phyloP scores from a whole-genome alignment of 768 basidiomycete genomes.

The Lactarius deliciosus region DNA sequence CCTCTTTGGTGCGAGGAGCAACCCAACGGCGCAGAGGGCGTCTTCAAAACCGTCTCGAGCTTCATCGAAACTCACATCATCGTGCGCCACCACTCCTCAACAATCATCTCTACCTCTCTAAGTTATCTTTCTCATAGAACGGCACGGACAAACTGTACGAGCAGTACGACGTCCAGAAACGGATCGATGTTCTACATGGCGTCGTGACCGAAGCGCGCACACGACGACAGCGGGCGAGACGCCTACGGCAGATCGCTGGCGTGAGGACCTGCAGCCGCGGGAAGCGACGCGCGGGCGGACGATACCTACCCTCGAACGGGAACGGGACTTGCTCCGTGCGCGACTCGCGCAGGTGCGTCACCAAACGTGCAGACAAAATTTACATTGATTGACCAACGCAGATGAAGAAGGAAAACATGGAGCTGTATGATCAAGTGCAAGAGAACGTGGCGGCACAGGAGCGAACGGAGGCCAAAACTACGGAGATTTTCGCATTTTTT shows the following conservation, averaged over 20 bases:
- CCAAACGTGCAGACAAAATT: not conserved
- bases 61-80: slow-evolving; percentile 69
- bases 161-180: slow-evolving; percentile 64
- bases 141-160: slow-evolving; percentile 69
- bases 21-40: slow-evolving; percentile 37
- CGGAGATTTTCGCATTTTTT: slow-evolving; percentile 51
- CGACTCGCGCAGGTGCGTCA: slow-evolving; percentile 39
- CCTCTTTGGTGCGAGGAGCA: slow-evolving; percentile 41
- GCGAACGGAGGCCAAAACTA: slow-evolving; percentile 46
- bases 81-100: slow-evolving; percentile 25
- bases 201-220: slow-evolving; percentile 66
- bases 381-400: slow-evolving; percentile 33
- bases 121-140: slow-evolving; percentile 40
- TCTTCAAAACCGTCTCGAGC: slow-evolving; percentile 59
- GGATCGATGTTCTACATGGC: slow-evolving; percentile 67
- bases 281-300: slow-evolving; percentile 62
- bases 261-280: slow-evolving; percentile 59
- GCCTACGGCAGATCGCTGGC: slow-evolving; percentile 61
- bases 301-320: slow-evolving; percentile 54
- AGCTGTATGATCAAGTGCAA: slow-evolving; percentile 49
- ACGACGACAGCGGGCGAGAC: slow-evolving; percentile 46
- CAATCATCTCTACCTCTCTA: not conserved
- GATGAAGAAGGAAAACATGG: slow-evolving; percentile 58
- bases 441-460: slow-evolving; percentile 47
- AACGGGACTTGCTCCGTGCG: slow-evolving; percentile 41